Conservation (phyloP, 495 filamentous ascomycete species). For the Paragyromitra xinjiangensis region DNA sequence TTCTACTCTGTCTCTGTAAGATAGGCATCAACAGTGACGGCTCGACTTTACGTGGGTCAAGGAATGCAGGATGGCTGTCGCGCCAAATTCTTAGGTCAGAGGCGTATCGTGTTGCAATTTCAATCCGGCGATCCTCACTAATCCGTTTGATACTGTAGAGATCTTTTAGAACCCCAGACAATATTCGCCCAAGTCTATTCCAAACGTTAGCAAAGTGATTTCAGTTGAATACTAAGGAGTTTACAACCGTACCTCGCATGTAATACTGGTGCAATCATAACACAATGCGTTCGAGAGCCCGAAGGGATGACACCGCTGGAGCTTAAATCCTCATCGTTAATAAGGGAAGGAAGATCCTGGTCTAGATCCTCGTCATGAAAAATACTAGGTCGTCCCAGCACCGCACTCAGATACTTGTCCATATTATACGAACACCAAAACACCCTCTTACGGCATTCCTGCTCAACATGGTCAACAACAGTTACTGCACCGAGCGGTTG, state of each 20-base stretch:
- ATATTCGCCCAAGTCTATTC: constrained; percentile 50
- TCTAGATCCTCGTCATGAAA: constrained; percentile 59
- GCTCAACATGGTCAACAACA: constrained; percentile 55
- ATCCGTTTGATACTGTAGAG: constrained; percentile 52
- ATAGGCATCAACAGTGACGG: constrained; percentile 52
- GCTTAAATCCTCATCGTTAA: constrained; percentile 59
- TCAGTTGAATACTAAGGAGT: neutral
- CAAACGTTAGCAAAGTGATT: constrained; percentile 1
- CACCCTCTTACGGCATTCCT: constrained; percentile 57
- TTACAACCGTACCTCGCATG: constrained; percentile 56
- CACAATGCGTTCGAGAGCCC: constrained; percentile 56
- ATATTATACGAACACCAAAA: constrained; percentile 59
- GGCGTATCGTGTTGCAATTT: constrained; percentile 43
- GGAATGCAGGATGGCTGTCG: constrained; percentile 45
- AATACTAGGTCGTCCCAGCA: constrained; percentile 54
- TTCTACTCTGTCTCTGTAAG: constrained; percentile 63
- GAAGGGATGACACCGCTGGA: constrained; percentile 49
- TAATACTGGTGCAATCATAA: constrained; percentile 62
- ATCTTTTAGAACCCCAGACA: constrained; percentile 51
- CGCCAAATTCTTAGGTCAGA: constrained; percentile 49
- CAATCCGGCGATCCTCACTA: constrained; percentile 31
- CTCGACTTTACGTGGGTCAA: constrained; percentile 45
- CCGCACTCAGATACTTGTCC: constrained; percentile 58
- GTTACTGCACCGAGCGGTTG: constrained; percentile 28
- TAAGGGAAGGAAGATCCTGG: constrained; percentile 59